Evolutionary conservation across 2,329 filamentous ascomycete species (phyloP), one percentile per base, ranked within the genome.

Genomic region (Lasiodiplodia gonubiensis): DNA sequence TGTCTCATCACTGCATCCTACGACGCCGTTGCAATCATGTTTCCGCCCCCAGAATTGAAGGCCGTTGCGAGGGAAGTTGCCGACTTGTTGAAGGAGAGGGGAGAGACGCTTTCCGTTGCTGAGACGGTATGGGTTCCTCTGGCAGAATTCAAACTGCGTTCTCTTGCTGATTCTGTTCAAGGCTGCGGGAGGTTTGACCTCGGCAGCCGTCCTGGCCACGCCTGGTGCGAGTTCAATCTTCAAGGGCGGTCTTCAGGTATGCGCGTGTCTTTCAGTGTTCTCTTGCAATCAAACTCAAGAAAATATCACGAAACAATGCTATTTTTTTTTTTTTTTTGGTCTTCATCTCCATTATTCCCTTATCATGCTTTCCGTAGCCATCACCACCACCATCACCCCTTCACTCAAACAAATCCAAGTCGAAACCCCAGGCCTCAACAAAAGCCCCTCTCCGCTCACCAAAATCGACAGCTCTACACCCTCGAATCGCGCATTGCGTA

Each of bases 171-270:
- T n/a, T 8, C 30, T 23, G 11, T 3, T 8, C 18, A 67, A 86
- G 84, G 88, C 87, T 57, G 86, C 88, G 10, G 88, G 88, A 39
- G 88, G 88, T 16, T 81, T 90, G 35, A 85, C 89, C 68, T 88
- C 85, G 55, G 84, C 86, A 30, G 81, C 84, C 51, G 78, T 90
- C 23, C 83, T 90, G 68, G 83, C 86, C 66, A 83, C 80, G 18
- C 85, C 88, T 0, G 88, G 88, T 46, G 87, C 88, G 21, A 86
- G 83, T 6, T 75, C 76, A 16, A 82, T 87, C 74, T 90, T 88
- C 80, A 83, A 83, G 70, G 88, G 88, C 66, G 88, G 88, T n/a
- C 21, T 63, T 12, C 59, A 63, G 59, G 59, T 63, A 63, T 77
- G 89, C 39, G 89, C 87, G 37, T 0, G 80, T 82, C 71, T 52